Percentiles rank a stretch among this genome's conserved stretches.
These are phyloP conservation scores for Ministeria vibrans DNA, from an alignment of 78 protist species.

Conservation along the genomic window DNA sequence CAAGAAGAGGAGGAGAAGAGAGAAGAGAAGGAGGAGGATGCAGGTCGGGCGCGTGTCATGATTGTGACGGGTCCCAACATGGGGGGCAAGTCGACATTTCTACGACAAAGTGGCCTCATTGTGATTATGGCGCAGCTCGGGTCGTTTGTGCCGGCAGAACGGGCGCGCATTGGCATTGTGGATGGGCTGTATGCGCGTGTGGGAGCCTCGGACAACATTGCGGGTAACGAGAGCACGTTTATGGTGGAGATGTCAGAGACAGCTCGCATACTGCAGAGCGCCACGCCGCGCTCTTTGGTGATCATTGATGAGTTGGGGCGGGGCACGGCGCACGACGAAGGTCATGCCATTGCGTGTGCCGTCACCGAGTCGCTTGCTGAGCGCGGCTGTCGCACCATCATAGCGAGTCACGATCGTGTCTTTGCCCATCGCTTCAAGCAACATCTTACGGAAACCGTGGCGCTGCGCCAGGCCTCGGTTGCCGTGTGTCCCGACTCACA, in stretches of 20 bases:
- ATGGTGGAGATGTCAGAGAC: constrained; percentile 65
- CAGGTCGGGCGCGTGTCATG: background rate
- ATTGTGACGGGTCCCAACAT: constrained; percentile 73
- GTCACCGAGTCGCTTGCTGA: background rate
- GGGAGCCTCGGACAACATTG: constrained; percentile 42
- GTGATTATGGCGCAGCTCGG: constrained; percentile 59
- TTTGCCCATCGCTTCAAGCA: background rate
- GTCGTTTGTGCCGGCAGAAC: constrained; percentile 49
- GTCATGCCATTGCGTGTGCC: constrained; percentile 16
- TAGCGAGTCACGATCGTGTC: background rate
- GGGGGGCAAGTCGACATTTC: constrained; percentile 78
- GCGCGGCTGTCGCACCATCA: background rate
- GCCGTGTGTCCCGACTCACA: background rate
- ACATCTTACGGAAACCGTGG: background rate
- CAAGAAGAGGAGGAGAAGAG: background rate
- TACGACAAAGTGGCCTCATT: constrained; percentile 58
- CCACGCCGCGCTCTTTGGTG: constrained; percentile 42
- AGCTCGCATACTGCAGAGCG: constrained; percentile 19
- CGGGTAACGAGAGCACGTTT: constrained; percentile 43
- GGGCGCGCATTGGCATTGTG: constrained; percentile 24
- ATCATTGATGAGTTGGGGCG: constrained; percentile 61
- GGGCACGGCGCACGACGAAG: constrained; percentile 46
- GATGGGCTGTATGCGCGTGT: constrained; percentile 54
- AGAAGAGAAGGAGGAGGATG: background rate
- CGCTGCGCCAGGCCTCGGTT: background rate